Base-by-base conservation (phyloP, 768 basidiomycete genomes). In the Phlebiopsis flavidoalba region DNA sequence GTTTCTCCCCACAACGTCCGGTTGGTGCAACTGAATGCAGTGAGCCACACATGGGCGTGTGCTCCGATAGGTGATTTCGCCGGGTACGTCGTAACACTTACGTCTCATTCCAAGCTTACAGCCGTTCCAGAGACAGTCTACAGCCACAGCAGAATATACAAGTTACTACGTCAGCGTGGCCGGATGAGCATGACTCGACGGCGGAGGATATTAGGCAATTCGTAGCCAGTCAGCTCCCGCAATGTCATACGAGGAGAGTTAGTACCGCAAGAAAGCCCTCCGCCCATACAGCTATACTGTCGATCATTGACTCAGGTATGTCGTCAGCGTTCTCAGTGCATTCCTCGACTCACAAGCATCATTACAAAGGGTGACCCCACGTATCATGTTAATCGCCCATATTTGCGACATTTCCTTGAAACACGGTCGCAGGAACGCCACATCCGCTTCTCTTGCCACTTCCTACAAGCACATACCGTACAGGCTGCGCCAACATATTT, bases 31-130 rank as follows among this genome's bases (percentile, higher is more conserved):
- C 65, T 94, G 7, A 81, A 80, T 3, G 78, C 83, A 26, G 63
- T 92, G 53, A 93, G 92, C 65, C 83, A 90, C 0, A 74, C 76
- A 5, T 95, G 93, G 93, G 70, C 71, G 46, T 86, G 83, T 62
- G 69, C 71, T 1, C 66, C 79, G 7, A 57, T 81, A n/a, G 64
- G 72, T 1, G 70, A 74, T 10, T 63, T 69, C 15, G 63, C 69
- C 19, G 67, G 74, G 86, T 88, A 65, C 70, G 88, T 76, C 19
- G 3, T 21, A 21, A 3, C 12, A 17, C 5, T 15, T 2, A 49
- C 11, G 10, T 4, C 48, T 21, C 19, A 8, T 4, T 21, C 15
- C 19, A 21, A 19, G 48, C 48, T 49, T 3, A 49, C 17, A 19
- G 3, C 12, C 7, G 33, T 37, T 59, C 11, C 57, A 86, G 85